phyloP scores from a whole-genome alignment of 202 grass and related monocot genomes.

The Saccharum hybrid region DNA sequence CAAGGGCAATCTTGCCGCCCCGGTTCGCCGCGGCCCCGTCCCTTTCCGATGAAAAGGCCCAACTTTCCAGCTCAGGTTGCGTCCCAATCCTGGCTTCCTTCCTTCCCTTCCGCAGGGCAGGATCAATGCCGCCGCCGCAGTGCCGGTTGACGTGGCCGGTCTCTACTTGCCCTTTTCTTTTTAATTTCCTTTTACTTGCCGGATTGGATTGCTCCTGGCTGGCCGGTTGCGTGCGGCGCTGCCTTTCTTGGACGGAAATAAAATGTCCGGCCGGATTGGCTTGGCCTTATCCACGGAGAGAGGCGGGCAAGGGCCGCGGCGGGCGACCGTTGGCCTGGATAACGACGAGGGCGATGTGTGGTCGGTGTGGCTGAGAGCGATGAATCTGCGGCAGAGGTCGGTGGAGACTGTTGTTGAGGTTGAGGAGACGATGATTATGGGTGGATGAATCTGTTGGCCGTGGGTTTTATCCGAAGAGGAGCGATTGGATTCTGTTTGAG shows the following conservation, averaged over 20 bases:
- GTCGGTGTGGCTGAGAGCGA: too few relatives aligned
- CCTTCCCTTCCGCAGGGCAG: neutral
- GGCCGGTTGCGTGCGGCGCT: conserved; percentile 37
- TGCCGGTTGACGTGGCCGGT: neutral
- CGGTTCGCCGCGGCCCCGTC: conserved; percentile 46
- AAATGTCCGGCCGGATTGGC: neutral
- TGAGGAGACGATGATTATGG: too few relatives aligned
- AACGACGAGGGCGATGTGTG: neutral
- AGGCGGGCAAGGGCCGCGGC: neutral
- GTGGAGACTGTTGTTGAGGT: too few relatives aligned
- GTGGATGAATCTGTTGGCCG: too few relatives aligned
- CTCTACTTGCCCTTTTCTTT: conserved; percentile 15
- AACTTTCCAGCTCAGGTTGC: conserved; percentile 43
- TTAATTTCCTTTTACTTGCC: conserved; percentile 39
- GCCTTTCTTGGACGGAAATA: conserved; percentile 9
- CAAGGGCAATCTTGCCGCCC: conserved; percentile 29
- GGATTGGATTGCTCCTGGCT: conserved; percentile 30
- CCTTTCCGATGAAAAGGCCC: conserved; percentile 37
- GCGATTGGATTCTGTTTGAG: too few relatives aligned
- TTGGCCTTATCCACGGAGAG: conserved; percentile 33
- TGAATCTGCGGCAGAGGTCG: too few relatives aligned
- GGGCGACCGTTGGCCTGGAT: neutral
- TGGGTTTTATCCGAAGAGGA: too few relatives aligned
- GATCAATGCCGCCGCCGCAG: conserved; percentile 35
- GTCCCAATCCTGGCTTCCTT: conserved; percentile 33